A percentile compares a stretch with the other conserved stretches of the same genome.
These are phyloP conservation scores for Fusarium foetens DNA, from an alignment of 2,329 filamentous ascomycete species.

Conservation along the genomic window DNA sequence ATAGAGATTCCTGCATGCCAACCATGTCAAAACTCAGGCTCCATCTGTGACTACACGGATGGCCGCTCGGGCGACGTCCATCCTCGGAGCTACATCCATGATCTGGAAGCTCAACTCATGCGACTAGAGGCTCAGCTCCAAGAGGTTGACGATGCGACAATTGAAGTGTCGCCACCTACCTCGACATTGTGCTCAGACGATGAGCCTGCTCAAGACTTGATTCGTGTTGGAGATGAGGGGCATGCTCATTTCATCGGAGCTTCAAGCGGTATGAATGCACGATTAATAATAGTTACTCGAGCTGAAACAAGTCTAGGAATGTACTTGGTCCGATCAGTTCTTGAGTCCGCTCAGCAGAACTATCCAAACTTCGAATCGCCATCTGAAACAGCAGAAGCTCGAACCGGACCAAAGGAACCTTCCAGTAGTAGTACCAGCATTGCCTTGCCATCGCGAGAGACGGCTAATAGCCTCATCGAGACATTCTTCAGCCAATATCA, in stretches of 20 bases:
- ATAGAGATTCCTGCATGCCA: constrained; percentile 11
- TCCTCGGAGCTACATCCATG: constrained; percentile 5
- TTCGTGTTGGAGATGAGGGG: not conserved
- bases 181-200: not conserved
- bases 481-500: constrained; percentile 10
- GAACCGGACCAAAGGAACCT: not conserved
- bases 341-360: constrained; percentile 12
- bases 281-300: rapidly evolving
- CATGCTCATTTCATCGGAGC: not conserved
- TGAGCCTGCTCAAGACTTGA: not conserved
- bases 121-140: not conserved
- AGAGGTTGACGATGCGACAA: not conserved
- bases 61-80: constrained; percentile 3
- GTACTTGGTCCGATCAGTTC: constrained; percentile 14
- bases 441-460: not conserved
- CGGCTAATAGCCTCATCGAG: not conserved
- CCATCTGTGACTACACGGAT: constrained; percentile 10
- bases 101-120: not conserved
- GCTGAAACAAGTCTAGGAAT: not conserved
- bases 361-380: constrained; percentile 4
- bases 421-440: not conserved
- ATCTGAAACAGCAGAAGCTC: not conserved
- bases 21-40: constrained; percentile 10
- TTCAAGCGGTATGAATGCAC: not conserved
- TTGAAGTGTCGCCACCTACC: not conserved